These are phyloP conservation scores for Dactylellina sp. DNA, from an alignment of 2,329 filamentous ascomycete genomes.

Conservation along the genomic window DNA sequence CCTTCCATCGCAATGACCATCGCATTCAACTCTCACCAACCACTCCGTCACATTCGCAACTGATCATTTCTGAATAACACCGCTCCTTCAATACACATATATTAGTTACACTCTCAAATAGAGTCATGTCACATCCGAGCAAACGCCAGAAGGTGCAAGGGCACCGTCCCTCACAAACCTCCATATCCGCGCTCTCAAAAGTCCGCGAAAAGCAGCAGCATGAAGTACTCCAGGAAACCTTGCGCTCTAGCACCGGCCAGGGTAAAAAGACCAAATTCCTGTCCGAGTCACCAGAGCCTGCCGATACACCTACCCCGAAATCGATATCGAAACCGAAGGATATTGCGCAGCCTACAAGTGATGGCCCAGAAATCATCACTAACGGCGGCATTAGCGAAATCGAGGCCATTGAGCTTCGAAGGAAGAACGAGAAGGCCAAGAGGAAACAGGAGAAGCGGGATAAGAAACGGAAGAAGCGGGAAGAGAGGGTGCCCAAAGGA, in stretches of 20 bases:
- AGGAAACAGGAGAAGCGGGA: conserved; percentile 32
- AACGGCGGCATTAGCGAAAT: conserved; percentile 44
- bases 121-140: conserved; percentile 31
- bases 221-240: conserved; percentile 34
- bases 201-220: conserved; percentile 31
- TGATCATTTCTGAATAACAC: conserved; percentile 10
- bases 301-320: conserved; percentile 4
- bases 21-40: conserved; percentile 8
- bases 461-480: conserved; percentile 29
- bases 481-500: conserved; percentile 8
- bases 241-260: conserved; percentile 40
- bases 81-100: conserved; percentile 10
- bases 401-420: conserved; percentile 45
- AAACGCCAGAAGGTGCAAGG: conserved; percentile 41
- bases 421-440: conserved; percentile 52
- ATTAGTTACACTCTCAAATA: neutral
- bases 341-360: conserved; percentile 1
- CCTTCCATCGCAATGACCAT: conserved; percentile 26
- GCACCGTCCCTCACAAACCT: conserved; percentile 2
- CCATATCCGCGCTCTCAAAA: conserved; percentile 31
- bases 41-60: conserved; percentile 9
- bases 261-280: conserved; percentile 34
- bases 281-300: conserved; percentile 43
- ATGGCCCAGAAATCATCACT: neutral
- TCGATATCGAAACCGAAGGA: neutral